Conservation (phyloP, 2,329 filamentous ascomycete genomes). For the Elsinoe arachidis region DNA sequence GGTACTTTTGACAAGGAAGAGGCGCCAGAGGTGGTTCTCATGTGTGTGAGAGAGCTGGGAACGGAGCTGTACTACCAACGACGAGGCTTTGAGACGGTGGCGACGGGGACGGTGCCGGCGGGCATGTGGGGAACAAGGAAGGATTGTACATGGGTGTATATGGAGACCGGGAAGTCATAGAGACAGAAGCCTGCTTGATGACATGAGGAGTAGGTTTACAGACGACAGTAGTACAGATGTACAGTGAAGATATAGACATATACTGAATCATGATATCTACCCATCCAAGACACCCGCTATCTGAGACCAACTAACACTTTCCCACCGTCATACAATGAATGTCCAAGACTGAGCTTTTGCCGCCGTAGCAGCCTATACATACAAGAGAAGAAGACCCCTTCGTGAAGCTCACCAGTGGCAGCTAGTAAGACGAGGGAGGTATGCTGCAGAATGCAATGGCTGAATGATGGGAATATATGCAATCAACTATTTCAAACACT, state of each 20-base stretch:
- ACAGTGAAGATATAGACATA: not conserved
- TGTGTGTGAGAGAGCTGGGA: not conserved
- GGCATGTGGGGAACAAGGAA: not conserved
- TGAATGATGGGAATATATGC: not conserved
- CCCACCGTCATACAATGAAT: not conserved
- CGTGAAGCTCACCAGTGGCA: not conserved
- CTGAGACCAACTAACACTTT: not conserved
- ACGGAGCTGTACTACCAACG: not conserved
- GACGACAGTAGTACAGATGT: not conserved
- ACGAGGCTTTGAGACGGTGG: not conserved
- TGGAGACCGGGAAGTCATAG: not conserved
- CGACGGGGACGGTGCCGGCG: not conserved
- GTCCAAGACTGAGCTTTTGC: not conserved
- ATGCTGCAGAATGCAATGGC: not conserved
- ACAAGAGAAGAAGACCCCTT: not conserved
- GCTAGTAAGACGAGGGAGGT: not conserved
- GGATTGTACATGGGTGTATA: slow-evolving; percentile 2
- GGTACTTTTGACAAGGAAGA: not conserved
- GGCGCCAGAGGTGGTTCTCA: not conserved
- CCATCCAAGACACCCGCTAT: not conserved
- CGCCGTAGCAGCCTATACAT: not conserved
- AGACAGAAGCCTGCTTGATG: not conserved
- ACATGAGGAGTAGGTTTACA: not conserved
- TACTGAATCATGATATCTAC: not conserved
- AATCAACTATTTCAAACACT: not conserved